Evolutionary conservation across 106 monocot genomes (phyloP), one percentile per base, ranked within the genome.

Genomic region (Allium fistulosum): DNA sequence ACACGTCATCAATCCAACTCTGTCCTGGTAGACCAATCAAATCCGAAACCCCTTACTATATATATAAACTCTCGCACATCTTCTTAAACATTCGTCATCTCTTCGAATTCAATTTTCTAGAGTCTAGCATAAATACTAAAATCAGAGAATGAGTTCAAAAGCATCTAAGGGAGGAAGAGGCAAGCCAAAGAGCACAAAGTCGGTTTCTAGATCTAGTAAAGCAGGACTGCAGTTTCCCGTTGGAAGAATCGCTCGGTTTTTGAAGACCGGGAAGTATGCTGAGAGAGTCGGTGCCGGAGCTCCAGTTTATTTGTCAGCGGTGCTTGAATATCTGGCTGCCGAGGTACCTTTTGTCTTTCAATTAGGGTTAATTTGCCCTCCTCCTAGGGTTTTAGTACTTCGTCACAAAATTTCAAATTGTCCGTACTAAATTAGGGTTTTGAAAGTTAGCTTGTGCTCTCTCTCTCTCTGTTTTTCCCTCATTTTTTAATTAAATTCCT

Each of bases 141-240:
- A 37, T 37, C 37, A 37, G 13, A 64, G 17, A 27, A 83, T 75
- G 82, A 74, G 61, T 26, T 71, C 78, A 4, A 11, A 66, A 9
- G 67, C 51, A 13, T 70, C 78, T 12, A 83, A 78, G 70, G 75
- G 82, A 60, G 82, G 83, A 8, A 60, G 83, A 4, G 79, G 83
- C 4, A 79, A 68, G 79, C 47, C 83, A 12, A 76, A 83, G 75
- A 37, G 53, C 60, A 37, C 78, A 4, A 83, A 78, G 71, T 59
- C 82, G 26, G 78, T 78, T 6, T 81, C 85, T 26, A 64, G 78
- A 13, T 85, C 85, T 17, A 56, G 60, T 47, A 87, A 87, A 72
- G 87, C 87, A 11, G 87, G 87, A 4, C 80, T 87, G 13, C 87
- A 87, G 72, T 87, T 87, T 60, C 87, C 87, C 48, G 87, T 87